Evolutionary conservation across 2,329 filamentous ascomycete species (phyloP), one percentile per base, ranked within the genome.

Genomic region (Verticillium nubilum): DNA sequence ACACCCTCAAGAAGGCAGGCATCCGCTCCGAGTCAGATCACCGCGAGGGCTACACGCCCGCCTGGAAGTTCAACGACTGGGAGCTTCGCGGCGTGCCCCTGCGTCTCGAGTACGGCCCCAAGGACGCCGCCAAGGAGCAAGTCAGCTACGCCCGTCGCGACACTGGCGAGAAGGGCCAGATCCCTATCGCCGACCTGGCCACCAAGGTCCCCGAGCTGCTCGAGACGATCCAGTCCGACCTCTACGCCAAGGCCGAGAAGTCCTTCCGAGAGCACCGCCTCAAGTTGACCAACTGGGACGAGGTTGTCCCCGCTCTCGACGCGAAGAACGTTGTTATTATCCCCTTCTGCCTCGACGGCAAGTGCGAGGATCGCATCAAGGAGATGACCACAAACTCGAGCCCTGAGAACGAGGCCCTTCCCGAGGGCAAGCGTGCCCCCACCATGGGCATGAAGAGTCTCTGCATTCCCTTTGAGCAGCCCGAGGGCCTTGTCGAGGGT

Each of bases 1-100:
- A 80, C 33, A 83, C 85, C 12, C 82, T 99, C 56, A 86, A 86
- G 70, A 87, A 86, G 62, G 89, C 84, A 23, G 88, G 88, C 59
- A 80, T 99, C 42, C 90, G 95, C 60, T 85, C 86, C 60, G 89
- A 96, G 65, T 85, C 88, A 57, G 95, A 99, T 72, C 84, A 86
- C 72, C 88, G 96, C 61, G 94, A 98, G 57, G 90, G 90, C 65
- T 97, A 98, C 86, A 86, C 92, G 62, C 93, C 95, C 42, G 92
- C 92, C 65, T 98, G 90, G 88, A 99, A 99, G 77, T 99, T 99
- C 82, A 96, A 96, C 77, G 93, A 99, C 77, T 97, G 92, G 92
- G 96, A 99, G 75, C 83, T 98, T 68, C 96, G 94, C 78, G 95
- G 96, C 72, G 90, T 98, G 50, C 95, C 96, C 54, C 85, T 99